Conservation (phyloP, 148 eudicot species). For the Silene conica region DNA sequence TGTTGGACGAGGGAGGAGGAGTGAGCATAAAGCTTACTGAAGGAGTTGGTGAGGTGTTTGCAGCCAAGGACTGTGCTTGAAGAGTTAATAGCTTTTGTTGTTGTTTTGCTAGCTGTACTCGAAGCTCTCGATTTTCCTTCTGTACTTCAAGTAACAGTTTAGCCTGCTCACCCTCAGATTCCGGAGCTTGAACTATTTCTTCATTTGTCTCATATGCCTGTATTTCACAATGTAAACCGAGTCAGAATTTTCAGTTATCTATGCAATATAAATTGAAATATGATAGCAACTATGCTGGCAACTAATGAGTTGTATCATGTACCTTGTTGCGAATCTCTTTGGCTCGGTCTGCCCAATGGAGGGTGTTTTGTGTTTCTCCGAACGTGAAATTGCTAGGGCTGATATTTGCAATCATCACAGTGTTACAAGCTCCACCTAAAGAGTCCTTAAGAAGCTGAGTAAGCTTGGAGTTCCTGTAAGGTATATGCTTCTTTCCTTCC, state of each 20-base stretch:
- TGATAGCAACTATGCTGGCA: background rate
- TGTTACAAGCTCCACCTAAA: constrained; percentile 82
- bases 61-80: constrained; percentile 65
- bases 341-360: constrained; percentile 96
- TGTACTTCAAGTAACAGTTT: constrained; percentile 72
- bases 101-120: constrained; percentile 66
- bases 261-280: background rate
- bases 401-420: constrained; percentile 86
- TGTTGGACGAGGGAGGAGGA: constrained; percentile 44
- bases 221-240: background rate
- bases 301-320: background rate
- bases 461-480: constrained; percentile 86
- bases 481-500: constrained; percentile 90
- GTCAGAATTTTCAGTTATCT: background rate
- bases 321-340: constrained; percentile 89
- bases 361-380: constrained; percentile 88
- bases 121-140: constrained; percentile 69
- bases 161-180: constrained; percentile 58
- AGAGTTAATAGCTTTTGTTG: constrained; percentile 67
- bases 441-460: constrained; percentile 93
- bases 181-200: constrained; percentile 45
- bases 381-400: constrained; percentile 74
- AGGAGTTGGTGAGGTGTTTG: constrained; percentile 61
- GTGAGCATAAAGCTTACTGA: constrained; percentile 37
- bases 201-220: constrained; percentile 64